Conservation (phyloP, 1,139 yeast genomes). For the Zygotorulaspora mrakii region DNA sequence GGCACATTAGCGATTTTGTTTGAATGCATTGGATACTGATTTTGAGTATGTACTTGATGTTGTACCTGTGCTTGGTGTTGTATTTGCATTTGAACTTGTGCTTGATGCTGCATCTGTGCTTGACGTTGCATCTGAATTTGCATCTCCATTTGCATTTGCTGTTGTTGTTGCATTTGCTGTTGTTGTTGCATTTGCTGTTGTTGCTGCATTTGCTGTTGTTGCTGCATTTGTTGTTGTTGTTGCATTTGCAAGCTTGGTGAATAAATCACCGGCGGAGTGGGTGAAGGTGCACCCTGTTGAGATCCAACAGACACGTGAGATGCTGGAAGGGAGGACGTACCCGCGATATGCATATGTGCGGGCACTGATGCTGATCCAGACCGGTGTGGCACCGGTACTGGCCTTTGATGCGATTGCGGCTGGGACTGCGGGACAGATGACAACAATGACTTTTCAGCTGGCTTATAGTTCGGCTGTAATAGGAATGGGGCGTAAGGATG, state of each 20-base stretch:
- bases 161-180: constrained; percentile 8
- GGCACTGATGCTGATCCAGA: constrained; percentile 12
- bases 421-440: not conserved
- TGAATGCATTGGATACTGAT: too few species aligned
- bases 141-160: constrained; percentile 10
- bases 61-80: not conserved
- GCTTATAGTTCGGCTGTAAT: not conserved
- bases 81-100: too few species aligned
- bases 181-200: constrained; percentile 11
- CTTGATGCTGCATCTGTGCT: constrained; percentile 6
- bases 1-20: not conserved
- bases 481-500: not conserved
- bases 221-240: constrained; percentile 6
- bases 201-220: constrained; percentile 8
- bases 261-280: not conserved
- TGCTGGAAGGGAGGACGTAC: constrained; percentile 11
- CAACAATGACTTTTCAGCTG: constrained; percentile 1
- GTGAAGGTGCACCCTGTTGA: not conserved
- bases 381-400: not conserved
- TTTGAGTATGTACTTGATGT: too few species aligned
- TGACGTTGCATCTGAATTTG: constrained; percentile 8
- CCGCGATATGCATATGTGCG: not conserved
- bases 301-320: not conserved
- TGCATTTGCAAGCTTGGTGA: constrained; percentile 3
- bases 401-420: not conserved